Evolutionary conservation across 2,329 filamentous ascomycete species (phyloP), one percentile per base, ranked within the genome.

Genomic region (Grosmannia penicillata): DNA sequence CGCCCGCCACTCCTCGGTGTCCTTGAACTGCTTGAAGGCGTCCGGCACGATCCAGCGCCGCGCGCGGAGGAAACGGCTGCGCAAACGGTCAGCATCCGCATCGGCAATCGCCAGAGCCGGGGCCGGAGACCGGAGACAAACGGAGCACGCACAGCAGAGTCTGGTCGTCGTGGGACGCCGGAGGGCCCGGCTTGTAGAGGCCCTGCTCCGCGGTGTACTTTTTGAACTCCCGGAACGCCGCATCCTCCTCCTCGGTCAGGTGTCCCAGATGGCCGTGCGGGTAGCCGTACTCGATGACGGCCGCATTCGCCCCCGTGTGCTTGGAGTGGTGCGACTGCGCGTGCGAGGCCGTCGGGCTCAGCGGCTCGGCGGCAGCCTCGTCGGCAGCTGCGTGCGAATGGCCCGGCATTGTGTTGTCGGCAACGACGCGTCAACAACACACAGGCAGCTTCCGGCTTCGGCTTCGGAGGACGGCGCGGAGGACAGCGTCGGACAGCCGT

Each of bases 31-130:
- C 42, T 63, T 69, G 54, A 78, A 78, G 11, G 87, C 87, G 48
- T 89, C 85, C 47, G 75, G 61, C 9, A 83, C 71, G 22, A 79
- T 63, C 66, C 89, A 95, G 57, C 77, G 81, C 40, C 87, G 76
- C 25, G 87, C 87, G 50, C 87, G 81, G 36, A 95, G 67, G 57
- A 81, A 95, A 43, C 87, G 84, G 45, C 84, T 91, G n/a, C n/a
- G 14, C 22, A 29, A 17, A 13, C 6, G 24, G 8, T 30, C 17
- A 30, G 28, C 15, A 8, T 13, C 15, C n/a, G n/a, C n/a, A n/a
- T n/a, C n/a, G n/a, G n/a, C n/a, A n/a, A 9, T 13, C 31, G 44
- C 28, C 38, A 40, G 36, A 26, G 30, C 25, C 31, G 8, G 13
- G 31, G 2, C 15, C 7, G 4, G 18, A 17, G n/a, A 37, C 3